Percentiles rank a stretch among this genome's conserved stretches.
These are phyloP conservation scores for Fraxinus velutina DNA, from an alignment of 305 asterid genomes.

Conservation along the genomic window DNA sequence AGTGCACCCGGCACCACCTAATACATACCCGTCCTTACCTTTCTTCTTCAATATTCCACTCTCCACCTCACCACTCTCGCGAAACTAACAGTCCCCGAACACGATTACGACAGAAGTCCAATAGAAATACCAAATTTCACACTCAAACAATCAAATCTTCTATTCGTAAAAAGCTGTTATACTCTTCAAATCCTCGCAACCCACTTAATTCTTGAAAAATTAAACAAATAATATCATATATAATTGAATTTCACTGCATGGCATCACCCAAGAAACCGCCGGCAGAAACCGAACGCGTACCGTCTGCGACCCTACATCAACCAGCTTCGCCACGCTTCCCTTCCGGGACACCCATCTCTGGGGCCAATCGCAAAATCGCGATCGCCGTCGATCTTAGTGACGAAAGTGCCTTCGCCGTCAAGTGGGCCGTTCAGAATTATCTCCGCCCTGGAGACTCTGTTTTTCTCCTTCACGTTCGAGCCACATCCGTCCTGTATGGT, in stretches of 20 bases:
- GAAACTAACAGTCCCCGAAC: neutral
- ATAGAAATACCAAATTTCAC: neutral
- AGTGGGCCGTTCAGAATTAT: conserved; percentile 56
- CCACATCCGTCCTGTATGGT: conserved; percentile 51
- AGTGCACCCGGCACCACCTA: neutral
- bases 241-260: neutral
- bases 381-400: conserved; percentile 60
- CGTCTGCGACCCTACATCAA: conserved; percentile 23
- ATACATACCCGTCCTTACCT: neutral
- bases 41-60: neutral
- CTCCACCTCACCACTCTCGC: neutral
- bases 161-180: neutral
- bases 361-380: conserved; percentile 44
- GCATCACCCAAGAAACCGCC: conserved; percentile 9
- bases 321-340: conserved; percentile 41
- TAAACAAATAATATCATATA: neutral
- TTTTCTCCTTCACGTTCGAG: conserved; percentile 52
- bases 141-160: neutral
- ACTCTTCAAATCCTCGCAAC: neutral
- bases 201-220: neutral
- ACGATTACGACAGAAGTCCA: neutral
- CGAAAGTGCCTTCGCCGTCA: conserved; percentile 57
- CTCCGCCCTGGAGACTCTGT: conserved; percentile 57
- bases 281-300: conserved; percentile 1
- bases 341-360: conserved; percentile 24